Conservation (phyloP, 495 filamentous ascomycete genomes). For the Lophiostoma macrostomum region DNA sequence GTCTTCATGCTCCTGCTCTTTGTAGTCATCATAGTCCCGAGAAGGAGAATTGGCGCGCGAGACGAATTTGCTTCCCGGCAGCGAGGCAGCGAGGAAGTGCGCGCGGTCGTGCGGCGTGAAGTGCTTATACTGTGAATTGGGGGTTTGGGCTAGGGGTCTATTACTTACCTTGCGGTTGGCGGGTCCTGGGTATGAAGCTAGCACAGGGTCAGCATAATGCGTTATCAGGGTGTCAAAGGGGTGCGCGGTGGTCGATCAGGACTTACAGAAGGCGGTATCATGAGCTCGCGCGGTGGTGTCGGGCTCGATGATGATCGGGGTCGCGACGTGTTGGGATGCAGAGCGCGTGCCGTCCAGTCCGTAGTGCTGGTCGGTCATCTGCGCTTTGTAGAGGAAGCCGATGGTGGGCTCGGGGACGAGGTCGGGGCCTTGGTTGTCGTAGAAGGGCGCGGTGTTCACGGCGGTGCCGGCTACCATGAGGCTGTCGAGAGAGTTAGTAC, state of each 20-base stretch:
- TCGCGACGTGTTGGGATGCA: too few relatives aligned
- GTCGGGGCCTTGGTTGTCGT: background rate
- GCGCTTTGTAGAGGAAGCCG: background rate
- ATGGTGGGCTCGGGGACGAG: background rate
- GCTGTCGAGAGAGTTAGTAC: too few relatives aligned
- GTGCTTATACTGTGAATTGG: background rate
- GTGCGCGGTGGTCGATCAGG: too few relatives aligned
- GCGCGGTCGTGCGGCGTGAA: background rate
- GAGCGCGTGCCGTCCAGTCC: background rate
- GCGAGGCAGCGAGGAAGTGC: slow-evolving; percentile 1
- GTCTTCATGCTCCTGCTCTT: background rate
- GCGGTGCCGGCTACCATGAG: too few relatives aligned
- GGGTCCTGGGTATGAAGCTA: background rate
- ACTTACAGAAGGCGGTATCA: too few relatives aligned
- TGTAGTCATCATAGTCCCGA: background rate
- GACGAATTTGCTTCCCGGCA: background rate
- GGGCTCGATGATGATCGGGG: too few relatives aligned
- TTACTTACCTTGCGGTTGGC: background rate
- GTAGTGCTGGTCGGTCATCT: background rate
- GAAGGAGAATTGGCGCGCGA: background rate
- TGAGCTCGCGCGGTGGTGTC: too few relatives aligned
- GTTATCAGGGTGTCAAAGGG: too few relatives aligned
- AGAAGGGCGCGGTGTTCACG: background rate
- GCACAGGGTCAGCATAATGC: too few relatives aligned
- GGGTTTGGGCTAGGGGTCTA: background rate